Evolutionary conservation across 495 filamentous ascomycete genomes (phyloP).

Genomic region (Penicillium psychrofluorescens): DNA sequence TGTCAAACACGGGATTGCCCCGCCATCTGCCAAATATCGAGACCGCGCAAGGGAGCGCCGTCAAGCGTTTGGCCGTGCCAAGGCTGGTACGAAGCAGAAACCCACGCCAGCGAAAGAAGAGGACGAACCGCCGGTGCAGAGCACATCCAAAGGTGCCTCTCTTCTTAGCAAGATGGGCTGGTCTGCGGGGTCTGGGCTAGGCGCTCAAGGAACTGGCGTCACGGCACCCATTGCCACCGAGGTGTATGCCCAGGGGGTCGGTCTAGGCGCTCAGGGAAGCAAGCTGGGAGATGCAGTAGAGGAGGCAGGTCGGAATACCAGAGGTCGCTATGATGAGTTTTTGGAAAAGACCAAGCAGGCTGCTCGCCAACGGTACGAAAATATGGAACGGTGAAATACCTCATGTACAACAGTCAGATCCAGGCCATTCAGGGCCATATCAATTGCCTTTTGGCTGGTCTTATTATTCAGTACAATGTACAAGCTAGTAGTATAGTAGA

Average conservation of each 20-base stretch:
- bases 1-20: conserved; percentile 39
- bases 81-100: conserved; percentile 30
- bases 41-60: conserved; percentile 80
- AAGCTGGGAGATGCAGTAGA: conserved; percentile 78
- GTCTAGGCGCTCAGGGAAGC: conserved; percentile 75
- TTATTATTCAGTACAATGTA: conserved; percentile 8
- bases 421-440: background rate
- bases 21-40: conserved; percentile 51
- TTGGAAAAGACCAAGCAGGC: conserved; percentile 70
- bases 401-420: conserved; percentile 3
- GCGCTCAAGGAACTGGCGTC: conserved; percentile 69
- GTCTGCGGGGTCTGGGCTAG: conserved; percentile 72
- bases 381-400: conserved; percentile 32
- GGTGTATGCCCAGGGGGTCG: conserved; percentile 76
- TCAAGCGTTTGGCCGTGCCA: conserved; percentile 63
- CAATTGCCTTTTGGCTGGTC: background rate
- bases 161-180: conserved; percentile 90
- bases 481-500: conserved; percentile 10
- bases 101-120: conserved; percentile 23
- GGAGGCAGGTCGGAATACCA: conserved; percentile 68
- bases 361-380: conserved; percentile 72
- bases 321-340: conserved; percentile 64
- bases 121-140: conserved; percentile 30
- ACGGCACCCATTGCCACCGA: conserved; percentile 71
- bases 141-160: conserved; percentile 71